Percentiles rank a stretch among this genome's conserved stretches.
Conservation (phyloP, 2,329 filamentous ascomycete genomes). For the Cladophialophora chaetospira region DNA sequence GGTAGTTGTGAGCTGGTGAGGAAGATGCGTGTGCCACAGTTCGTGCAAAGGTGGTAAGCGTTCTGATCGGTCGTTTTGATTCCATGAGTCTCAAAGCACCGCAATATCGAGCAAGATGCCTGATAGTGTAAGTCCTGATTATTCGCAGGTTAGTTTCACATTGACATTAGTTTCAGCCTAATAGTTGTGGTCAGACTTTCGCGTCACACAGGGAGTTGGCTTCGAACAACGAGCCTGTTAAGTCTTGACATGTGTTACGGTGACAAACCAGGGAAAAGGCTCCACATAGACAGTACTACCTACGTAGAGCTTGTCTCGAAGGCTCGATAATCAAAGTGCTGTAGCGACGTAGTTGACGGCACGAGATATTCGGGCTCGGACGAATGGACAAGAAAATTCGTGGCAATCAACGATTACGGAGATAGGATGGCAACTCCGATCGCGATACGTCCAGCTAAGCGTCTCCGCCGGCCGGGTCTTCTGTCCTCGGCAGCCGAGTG, state of each 20-base stretch:
- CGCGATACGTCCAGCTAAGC: neutral
- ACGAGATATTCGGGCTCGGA: neutral
- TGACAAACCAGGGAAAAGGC: neutral
- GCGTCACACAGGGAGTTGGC: neutral
- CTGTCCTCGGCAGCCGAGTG: neutral
- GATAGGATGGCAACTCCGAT: neutral
- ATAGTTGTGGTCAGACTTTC: neutral
- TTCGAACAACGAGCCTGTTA: neutral
- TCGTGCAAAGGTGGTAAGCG: neutral
- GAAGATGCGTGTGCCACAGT: neutral
- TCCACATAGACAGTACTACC: neutral
- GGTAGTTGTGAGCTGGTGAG: neutral
- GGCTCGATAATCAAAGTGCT: neutral
- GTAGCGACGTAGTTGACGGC: neutral
- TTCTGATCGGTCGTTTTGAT: neutral
- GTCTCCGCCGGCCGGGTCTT: too few relatives aligned
- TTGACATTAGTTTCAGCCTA: neutral
- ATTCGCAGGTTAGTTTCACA: neutral
- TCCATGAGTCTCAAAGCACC: neutral
- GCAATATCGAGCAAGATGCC: neutral
- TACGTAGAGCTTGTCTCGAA: neutral
- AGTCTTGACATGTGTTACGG: neutral
- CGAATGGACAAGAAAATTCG: neutral
- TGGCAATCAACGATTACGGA: neutral
- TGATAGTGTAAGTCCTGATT: neutral